These are phyloP conservation scores for Lichtheimia corymbifera DNA, from an alignment of 371 early-diverging fungal genomes.

Conservation along the genomic window DNA sequence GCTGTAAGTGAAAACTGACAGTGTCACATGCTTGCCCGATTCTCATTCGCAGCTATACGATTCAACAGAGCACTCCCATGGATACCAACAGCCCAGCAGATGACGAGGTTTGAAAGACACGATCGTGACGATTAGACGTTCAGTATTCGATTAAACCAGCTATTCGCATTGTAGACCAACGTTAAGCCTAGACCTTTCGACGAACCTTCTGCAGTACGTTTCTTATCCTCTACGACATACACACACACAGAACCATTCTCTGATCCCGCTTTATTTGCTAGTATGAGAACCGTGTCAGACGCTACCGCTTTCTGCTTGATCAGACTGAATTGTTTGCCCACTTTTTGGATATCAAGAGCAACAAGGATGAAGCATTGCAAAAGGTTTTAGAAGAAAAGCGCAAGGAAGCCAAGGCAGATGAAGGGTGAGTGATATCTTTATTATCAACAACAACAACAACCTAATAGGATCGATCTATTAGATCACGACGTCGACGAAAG, in stretches of 20 bases:
- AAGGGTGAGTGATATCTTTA: constrained; percentile 31
- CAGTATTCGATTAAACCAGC: constrained; percentile 2
- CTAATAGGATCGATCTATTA: constrained; percentile 15
- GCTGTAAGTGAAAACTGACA: constrained; percentile 1
- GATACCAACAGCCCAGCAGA: constrained; percentile 3
- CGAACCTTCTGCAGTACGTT: not conserved
- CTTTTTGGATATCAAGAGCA: constrained; percentile 62
- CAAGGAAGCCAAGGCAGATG: constrained; percentile 34
- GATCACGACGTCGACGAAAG: constrained; percentile 83
- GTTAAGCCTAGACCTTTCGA: not conserved
- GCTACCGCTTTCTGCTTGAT: constrained; percentile 86
- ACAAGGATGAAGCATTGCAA: constrained; percentile 44
- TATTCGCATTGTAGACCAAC: not conserved
- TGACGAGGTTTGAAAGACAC: constrained; percentile 6
- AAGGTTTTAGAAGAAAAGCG: constrained; percentile 45
- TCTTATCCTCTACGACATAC: not conserved
- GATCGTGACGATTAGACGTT: not conserved
- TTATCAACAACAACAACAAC: not conserved
- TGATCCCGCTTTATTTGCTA: constrained; percentile 5
- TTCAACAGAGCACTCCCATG: constrained; percentile 6
- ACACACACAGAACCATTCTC: not conserved
- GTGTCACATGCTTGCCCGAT: not conserved
- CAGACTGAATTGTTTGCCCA: constrained; percentile 81
- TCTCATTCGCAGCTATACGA: not conserved
- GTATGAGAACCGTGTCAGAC: constrained; percentile 46